Evolutionary conservation across 352 stramenopile species (phyloP).

Genomic region (Stramenopiles sp.): DNA sequence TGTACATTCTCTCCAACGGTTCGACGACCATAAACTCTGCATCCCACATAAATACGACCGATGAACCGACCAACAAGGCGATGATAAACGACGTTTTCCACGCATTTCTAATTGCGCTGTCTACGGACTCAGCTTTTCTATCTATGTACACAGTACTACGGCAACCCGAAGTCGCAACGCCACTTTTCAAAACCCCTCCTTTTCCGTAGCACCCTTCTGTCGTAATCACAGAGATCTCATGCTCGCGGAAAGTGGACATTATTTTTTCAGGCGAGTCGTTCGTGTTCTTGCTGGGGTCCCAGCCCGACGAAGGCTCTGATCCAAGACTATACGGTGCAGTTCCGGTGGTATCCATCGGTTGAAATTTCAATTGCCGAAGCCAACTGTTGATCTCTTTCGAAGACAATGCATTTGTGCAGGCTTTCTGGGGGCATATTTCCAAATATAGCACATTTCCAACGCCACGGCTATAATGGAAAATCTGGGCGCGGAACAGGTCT

Average conservation of each 20-base stretch:
- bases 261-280: background rate
- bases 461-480: background rate
- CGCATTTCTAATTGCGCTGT: background rate
- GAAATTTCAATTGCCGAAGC: background rate
- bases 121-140: background rate
- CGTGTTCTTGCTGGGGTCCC: conserved; percentile 26
- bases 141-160: conserved; percentile 1
- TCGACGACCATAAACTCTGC: conserved; percentile 81
- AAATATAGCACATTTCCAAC: background rate
- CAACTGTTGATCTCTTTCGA: background rate
- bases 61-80: conserved; percentile 63
- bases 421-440: background rate
- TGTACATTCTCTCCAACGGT: conserved; percentile 82
- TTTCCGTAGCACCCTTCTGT: background rate
- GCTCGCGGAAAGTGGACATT: background rate
- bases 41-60: conserved; percentile 73
- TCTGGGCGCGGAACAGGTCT: background rate
- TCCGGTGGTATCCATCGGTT: background rate
- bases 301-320: conserved; percentile 45
- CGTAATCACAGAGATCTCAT: background rate
- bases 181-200: background rate
- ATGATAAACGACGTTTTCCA: conserved; percentile 62
- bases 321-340: conserved; percentile 25
- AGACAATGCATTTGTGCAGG: background rate
- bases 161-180: background rate